Evolutionary conservation across 306 rosid species (phyloP).

Genomic region (Hippophae tibetana): DNA sequence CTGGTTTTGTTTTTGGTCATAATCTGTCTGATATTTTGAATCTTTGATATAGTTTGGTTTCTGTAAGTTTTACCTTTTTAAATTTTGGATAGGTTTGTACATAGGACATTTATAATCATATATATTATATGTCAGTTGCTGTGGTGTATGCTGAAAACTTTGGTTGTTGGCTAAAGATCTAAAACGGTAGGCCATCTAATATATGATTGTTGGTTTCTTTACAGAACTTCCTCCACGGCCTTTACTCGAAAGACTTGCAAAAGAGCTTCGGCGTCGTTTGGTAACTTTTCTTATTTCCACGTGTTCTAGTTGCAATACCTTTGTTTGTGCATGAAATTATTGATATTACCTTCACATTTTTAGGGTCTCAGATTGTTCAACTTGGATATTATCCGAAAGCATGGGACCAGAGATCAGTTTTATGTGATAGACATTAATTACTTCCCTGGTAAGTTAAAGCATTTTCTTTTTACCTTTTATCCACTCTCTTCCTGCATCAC

Average conservation of each 20-base stretch:
- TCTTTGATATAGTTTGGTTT: too few species aligned
- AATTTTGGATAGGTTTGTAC: too few species aligned
- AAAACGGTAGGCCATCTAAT: conserved; percentile 17
- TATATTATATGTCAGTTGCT: background rate
- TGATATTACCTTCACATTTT: background rate
- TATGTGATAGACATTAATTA: conserved; percentile 91
- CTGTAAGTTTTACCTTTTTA: too few species aligned
- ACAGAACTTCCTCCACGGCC: conserved; percentile 97
- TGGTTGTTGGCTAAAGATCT: conserved; percentile 1
- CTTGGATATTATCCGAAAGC: conserved; percentile 76
- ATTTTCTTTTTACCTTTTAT: background rate
- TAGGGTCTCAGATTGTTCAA: conserved; percentile 87
- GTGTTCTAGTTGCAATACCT: background rate
- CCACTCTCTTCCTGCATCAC: too few species aligned
- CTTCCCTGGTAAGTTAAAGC: conserved; percentile 61
- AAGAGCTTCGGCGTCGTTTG: conserved; percentile 68
- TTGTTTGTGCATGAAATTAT: conserved; percentile 1
- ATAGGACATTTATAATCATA: too few species aligned
- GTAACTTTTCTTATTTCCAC: conserved; percentile 24
- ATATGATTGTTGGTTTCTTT: conserved; percentile 12
- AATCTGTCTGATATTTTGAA: too few species aligned
- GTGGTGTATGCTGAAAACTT: conserved; percentile 11
- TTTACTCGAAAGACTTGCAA: conserved; percentile 74
- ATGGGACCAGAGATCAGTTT: conserved; percentile 55
- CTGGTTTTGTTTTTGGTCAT: too few species aligned